Base-by-base conservation (phyloP, 1,284 basidiomycete species). In the Gymnopus androsaceus region DNA sequence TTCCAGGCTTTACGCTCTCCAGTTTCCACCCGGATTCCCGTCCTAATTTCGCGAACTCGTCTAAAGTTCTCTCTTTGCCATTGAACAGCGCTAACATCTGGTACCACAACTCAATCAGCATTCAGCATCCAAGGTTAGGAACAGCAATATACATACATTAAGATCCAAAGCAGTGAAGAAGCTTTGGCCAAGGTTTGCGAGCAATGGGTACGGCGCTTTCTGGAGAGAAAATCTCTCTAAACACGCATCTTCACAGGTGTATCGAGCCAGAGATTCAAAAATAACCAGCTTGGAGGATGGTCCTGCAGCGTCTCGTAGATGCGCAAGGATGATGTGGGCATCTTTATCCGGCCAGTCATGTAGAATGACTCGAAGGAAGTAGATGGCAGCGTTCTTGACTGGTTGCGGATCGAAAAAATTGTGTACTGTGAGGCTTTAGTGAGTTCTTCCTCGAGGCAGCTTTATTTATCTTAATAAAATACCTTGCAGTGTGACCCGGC, bases 321-420 rank as follows among this genome's bases (percentile, higher is more conserved):
- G 57, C 21, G 14, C 49, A 8, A 71, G 63, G 46, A 71, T 67
- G 31, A 51, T 56, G n/a, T 31, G 25, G 19, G 55, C 55, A 27
- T 62, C 51, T 1, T 17, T 14, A 49, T 69, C 65, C 1, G 64
- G 38, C 68, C 66, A 68, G 53, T 69, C 64, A 53, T 71, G 67
- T 2, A 66, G 44, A 44, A 68, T 58, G 8, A 55, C 38, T 12
- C 63, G 59, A 1, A 69, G 51, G 19, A 70, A 41, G 56, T 64
- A 70, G 2, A 69, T 59, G 7, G 61, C 42, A 4, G 66, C 65
- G 12, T 61, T 48, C 34, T 60, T 30, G 3, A 30, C 14, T 38
- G 37, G 50, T 50, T 71, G 67, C 2, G 63, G 59, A 12, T 31
- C 41, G 51, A 69, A 65, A 56, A 67, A 69, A 56, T 66, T 62